Base-by-base conservation (phyloP, 2,329 filamentous ascomycete species). In the Coniochaeta sp. region DNA sequence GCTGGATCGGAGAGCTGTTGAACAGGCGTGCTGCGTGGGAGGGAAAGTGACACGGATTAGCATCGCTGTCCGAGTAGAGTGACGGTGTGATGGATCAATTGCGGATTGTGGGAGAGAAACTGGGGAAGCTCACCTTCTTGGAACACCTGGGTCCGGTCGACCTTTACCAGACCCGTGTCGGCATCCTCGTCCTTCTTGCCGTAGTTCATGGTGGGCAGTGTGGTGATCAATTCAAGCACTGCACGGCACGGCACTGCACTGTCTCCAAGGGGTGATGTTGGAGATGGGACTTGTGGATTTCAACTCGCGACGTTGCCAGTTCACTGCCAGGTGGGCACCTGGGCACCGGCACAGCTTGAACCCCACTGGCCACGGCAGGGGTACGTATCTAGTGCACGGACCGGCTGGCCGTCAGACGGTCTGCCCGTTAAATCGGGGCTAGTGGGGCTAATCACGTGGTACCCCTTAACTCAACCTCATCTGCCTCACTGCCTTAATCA, bases 151-250 rank as follows among this genome's bases (percentile, higher is more conserved):
- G 93, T 97, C 72, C 96, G 89, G 80, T 99, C 95, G 71, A 98
- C 91, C 84, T 93, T 96, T 82, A 98, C 89, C 81, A 98, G 85
- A 73, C 90, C 89, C 74, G 89, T 86, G 74, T 97, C 93, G 73
- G 89, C 91, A 81, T 99, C 95, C 84, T 98, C 95, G 77, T 99
- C 93, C 83, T 96, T 98, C 82, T 99, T 99, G 82, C 93, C 89
- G 85, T 95, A 96, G 79, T 89, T 95, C 93, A 96, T 96, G 72
- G 68, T 86, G 79, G 78, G 78, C 77, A 64, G 63, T 61, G 59
- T 62, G 63, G 58, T 55, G 55, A 44, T 24, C 55, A 44, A 57
- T 57, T 47, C 42, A 14, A 24, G 22, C 42, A 47, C 42, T 57
- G 34, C 55, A 44, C 54, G 14, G 22, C 42, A 47, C 42, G 44